Conservation (phyloP, 2,329 filamentous ascomycete genomes). For the Sphaerostilbella broomeana region DNA sequence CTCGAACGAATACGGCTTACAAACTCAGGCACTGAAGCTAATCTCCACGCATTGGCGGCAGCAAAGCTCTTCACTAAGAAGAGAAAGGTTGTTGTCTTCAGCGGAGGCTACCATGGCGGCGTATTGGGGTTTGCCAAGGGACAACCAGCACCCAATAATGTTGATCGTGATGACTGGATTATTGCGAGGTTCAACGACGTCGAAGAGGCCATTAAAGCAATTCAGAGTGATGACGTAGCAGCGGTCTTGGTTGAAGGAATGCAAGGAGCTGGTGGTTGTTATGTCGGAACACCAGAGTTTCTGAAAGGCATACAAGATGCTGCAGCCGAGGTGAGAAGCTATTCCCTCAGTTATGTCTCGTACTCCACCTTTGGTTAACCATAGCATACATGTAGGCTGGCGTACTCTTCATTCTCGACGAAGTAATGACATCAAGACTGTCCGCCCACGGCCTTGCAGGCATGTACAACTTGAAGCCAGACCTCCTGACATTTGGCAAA, state of each 20-base stretch:
- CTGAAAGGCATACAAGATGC: slow-evolving; percentile 42
- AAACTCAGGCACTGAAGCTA: slow-evolving; percentile 62
- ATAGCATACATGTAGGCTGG: slow-evolving; percentile 28
- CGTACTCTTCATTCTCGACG: slow-evolving; percentile 60
- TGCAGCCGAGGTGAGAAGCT: slow-evolving; percentile 32
- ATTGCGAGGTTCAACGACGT: slow-evolving; percentile 57
- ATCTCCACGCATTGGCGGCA: slow-evolving; percentile 50
- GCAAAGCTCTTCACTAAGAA: slow-evolving; percentile 42
- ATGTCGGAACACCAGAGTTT: slow-evolving; percentile 45
- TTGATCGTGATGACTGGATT: slow-evolving; percentile 50
- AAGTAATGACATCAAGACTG: slow-evolving; percentile 63
- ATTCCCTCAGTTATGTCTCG: no score
- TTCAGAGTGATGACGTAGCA: slow-evolving; percentile 44
- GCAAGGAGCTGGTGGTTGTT: slow-evolving; percentile 56
- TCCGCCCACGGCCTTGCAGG: slow-evolving; percentile 41
- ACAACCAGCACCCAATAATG: slow-evolving; percentile 35
- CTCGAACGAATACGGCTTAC: slow-evolving; percentile 54
- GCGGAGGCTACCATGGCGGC: slow-evolving; percentile 36
- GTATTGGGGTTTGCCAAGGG: slow-evolving; percentile 31
- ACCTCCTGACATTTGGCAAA: slow-evolving; percentile 60
- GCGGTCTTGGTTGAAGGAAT: slow-evolving; percentile 62
- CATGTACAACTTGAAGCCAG: slow-evolving; percentile 42
- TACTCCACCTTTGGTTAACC: no score
- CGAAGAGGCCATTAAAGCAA: slow-evolving; percentile 35
- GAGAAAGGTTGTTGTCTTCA: slow-evolving; percentile 44